These are phyloP conservation scores for Astrothelium macrocarpum DNA, from an alignment of 495 filamentous ascomycete genomes.

Conservation along the genomic window DNA sequence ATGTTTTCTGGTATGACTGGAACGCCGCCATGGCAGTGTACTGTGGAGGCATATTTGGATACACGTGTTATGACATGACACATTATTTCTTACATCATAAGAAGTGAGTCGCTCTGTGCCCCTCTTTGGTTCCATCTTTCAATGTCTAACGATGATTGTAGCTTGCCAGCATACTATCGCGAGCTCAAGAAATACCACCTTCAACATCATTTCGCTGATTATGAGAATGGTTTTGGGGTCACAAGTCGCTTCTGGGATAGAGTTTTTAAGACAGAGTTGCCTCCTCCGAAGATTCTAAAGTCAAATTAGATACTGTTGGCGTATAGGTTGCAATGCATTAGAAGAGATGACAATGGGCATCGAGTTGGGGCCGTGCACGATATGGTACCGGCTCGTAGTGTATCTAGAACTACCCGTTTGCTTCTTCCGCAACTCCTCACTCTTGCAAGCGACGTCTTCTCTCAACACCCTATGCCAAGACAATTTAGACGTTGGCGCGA, in stretches of 20 bases:
- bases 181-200: slow-evolving; percentile 94
- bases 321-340: no score
- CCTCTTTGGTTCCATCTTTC: slow-evolving; percentile 8
- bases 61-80: slow-evolving; percentile 91
- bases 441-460: no score
- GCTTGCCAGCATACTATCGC: slow-evolving; percentile 76
- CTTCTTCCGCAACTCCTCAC: no score
- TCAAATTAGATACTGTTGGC: no score
- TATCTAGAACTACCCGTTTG: no score
- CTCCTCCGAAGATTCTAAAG: slow-evolving; percentile 36
- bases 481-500: no score
- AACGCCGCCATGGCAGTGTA: slow-evolving; percentile 63
- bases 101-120: slow-evolving; percentile 47
- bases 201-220: slow-evolving; percentile 93
- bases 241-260: slow-evolving; percentile 96
- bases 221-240: slow-evolving; percentile 95
- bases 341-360: no score
- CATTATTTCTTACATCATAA: slow-evolving; percentile 99
- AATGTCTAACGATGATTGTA: slow-evolving; percentile 21
- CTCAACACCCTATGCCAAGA: no score
- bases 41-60: slow-evolving; percentile 90
- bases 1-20: slow-evolving; percentile 80
- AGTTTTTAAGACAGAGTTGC: slow-evolving; percentile 80
- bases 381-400: no score
- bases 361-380: no score